These are phyloP conservation scores for Pyrenophora seminiperda DNA, from an alignment of 2,329 filamentous ascomycete genomes.

Conservation along the genomic window DNA sequence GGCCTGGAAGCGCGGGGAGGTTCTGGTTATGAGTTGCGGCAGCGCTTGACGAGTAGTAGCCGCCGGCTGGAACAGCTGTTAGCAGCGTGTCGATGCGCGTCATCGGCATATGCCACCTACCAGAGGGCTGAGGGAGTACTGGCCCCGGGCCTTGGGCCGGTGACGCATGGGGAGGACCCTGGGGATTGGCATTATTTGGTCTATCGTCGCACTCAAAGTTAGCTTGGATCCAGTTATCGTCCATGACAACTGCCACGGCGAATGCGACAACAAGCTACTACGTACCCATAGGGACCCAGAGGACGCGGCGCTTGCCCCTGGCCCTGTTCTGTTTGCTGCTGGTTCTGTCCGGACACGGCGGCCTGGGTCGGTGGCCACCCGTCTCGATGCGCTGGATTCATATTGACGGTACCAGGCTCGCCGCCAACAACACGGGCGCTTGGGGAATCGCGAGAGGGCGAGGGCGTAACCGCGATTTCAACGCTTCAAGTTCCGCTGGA, in stretches of 20 bases:
- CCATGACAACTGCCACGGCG: constrained; percentile 20
- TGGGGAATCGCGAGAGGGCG: constrained; percentile 16
- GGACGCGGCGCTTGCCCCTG: constrained; percentile 43
- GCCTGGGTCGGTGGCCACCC: constrained; percentile 53
- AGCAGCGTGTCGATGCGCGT: constrained; percentile 19
- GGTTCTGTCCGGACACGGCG: constrained; percentile 54
- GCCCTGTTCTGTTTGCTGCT: constrained; percentile 43
- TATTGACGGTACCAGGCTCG: constrained; percentile 41
- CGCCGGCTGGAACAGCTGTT: constrained; percentile 33
- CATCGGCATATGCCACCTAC: constrained; percentile 33
- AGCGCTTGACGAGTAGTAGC: constrained; percentile 50
- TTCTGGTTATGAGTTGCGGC: constrained; percentile 48
- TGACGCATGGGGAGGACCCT: constrained; percentile 43
- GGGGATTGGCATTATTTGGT: constrained; percentile 39
- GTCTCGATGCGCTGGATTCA: constrained; percentile 51
- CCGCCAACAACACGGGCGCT: constrained; percentile 35
- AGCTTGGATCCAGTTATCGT: constrained; percentile 24
- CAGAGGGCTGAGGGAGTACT: constrained; percentile 49
- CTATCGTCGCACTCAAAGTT: constrained; percentile 28
- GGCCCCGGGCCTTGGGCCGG: constrained; percentile 44
- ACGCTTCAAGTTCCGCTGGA: constrained; percentile 11
- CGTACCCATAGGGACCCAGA: constrained; percentile 46
- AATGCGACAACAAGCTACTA: constrained; percentile 12
- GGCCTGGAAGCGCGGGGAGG: constrained; percentile 52
- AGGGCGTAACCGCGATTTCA: constrained; percentile 22